Evolutionary conservation across 768 basidiomycete genomes (phyloP).

Genomic region (Lactarius akahatsu): DNA sequence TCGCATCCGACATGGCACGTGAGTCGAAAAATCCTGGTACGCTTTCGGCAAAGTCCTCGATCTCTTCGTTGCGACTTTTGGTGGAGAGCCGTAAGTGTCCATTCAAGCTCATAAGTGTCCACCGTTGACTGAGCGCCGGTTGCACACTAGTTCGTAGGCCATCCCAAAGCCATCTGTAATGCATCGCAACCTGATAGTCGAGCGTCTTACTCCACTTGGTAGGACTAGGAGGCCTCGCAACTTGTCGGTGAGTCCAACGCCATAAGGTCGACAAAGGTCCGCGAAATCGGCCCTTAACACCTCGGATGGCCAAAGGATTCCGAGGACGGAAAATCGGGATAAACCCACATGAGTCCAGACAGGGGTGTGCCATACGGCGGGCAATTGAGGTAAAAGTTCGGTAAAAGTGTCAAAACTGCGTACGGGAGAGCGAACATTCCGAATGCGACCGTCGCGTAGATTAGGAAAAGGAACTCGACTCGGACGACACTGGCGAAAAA

Average conservation of each 20-base stretch:
- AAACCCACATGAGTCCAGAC: not conserved
- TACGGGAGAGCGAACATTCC: not conserved
- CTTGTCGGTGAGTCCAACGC: not conserved
- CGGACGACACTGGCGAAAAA: slow-evolving; percentile 16
- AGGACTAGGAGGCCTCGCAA: not conserved
- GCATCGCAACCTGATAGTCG: not conserved
- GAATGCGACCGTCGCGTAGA: slow-evolving; percentile 17
- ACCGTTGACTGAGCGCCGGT: not conserved
- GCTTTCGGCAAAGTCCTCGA: slow-evolving; percentile 1
- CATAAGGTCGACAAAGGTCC: not conserved
- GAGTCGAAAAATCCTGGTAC: slow-evolving; percentile 5
- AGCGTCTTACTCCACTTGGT: not conserved
- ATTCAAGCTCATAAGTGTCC: not conserved
- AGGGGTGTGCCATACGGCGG: not conserved
- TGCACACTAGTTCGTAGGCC: not conserved
- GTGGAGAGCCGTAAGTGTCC: slow-evolving; percentile 1
- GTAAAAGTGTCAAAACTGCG: not conserved
- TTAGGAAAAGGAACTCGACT: slow-evolving; percentile 21
- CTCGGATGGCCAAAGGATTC: not conserved
- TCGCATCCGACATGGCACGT: not conserved
- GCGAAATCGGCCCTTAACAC: not conserved
- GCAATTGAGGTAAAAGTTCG: not conserved
- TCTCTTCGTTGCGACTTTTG: slow-evolving; percentile 1
- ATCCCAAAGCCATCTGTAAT: not conserved
- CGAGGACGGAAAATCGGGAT: not conserved